Base-by-base conservation (phyloP, 495 filamentous ascomycete species). In the Parmelia sp. region DNA sequence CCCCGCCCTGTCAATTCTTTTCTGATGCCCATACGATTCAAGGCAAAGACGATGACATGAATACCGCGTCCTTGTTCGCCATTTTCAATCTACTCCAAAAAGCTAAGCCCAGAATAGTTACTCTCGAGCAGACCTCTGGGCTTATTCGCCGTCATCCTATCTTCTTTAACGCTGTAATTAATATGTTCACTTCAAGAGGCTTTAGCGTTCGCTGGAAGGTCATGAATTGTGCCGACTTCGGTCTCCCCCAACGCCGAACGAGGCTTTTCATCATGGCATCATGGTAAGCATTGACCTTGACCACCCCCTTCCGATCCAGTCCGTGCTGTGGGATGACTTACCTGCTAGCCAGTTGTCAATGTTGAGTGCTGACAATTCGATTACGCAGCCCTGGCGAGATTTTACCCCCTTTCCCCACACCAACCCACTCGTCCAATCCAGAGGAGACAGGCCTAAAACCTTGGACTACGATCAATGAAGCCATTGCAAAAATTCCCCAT, bases 121-220 rank as follows among this genome's bases (percentile, higher is more conserved):
- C 91, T 0, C 75, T 97, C 15, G 94, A 98, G 66, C 89, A 97
- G 65, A 96, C 93, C 0, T 85, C 82, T 55, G 92, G 91, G 0
- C 68, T 87, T 11, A 65, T 80, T 4, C 74, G 84, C 36, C 69
- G 78, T 3, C 72, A 82, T 4, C 78, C 82, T 35, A 62, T 75
- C 0, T 77, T 72, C 0, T 88, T 94, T 63, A 77, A 82, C 33
- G 75, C 79, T 0, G 69, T 96, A 4, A 74, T 96, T 3, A 70
- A 79, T 45, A 82, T 86, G 33, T 86, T 96, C 56, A 82, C 86
- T 4, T 73, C 79, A 1, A 71, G 80, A 19, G 85, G 86, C 27
- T 97, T 89, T 69, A 91, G 88, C 0, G 77, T 96, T 19, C 79
- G 82, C 0, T 88, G 81, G 76, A 74, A 74, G 7, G 67, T 86